Base-by-base conservation (phyloP, 257 asterid species). In the Ligustrum vulgare region DNA sequence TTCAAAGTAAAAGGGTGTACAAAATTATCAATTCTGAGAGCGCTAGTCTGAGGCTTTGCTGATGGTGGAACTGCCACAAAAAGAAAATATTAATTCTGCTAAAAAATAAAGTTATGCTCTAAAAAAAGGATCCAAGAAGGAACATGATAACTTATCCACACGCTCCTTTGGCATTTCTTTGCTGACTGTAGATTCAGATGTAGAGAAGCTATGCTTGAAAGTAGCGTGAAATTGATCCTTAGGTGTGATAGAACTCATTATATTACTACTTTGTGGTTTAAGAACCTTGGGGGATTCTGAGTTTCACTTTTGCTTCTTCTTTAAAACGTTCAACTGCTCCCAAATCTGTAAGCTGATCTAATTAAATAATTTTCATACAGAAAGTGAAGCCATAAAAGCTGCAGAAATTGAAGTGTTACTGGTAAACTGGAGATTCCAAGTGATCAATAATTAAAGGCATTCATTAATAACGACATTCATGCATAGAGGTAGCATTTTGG, bases 1-100 rank as follows among this genome's bases (percentile, higher is more conserved):
- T 93, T 93, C 54, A 91, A 72, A 33, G 98, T 93, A 65, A 93
- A 93, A 72, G 98, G 98, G 72, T 95, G 97, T 80, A 91, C 45
- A 84, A 93, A 93, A 9, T 82, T 89, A 84, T 93, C 96, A 75
- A 91, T 90, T 79, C 91, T 88, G 69, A 93, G 91, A 82, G 98
- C 85, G 78, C 80, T 80, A 20, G 89, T 93, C 0, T 96, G 87
- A 60, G 87, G 82, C 80, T 79, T 91, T 3, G 89, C 56, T 34
- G 98, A 83, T 58, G 95, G 92, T 66, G 96, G 96, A 76, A 93
- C 98, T 93, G 91, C 79, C 37, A 25, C 74, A 78, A 34, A 64
- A 22, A 70, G 70, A 69, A 5, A 36, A 9, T 7, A 31, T 47
- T 47, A 41, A 41, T 41, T 47, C 20, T 47, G 77, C 72, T 82